Evolutionary conservation across 805 yeast genomes (phyloP).

Genomic region (Wickerhamomyces pijperi): DNA sequence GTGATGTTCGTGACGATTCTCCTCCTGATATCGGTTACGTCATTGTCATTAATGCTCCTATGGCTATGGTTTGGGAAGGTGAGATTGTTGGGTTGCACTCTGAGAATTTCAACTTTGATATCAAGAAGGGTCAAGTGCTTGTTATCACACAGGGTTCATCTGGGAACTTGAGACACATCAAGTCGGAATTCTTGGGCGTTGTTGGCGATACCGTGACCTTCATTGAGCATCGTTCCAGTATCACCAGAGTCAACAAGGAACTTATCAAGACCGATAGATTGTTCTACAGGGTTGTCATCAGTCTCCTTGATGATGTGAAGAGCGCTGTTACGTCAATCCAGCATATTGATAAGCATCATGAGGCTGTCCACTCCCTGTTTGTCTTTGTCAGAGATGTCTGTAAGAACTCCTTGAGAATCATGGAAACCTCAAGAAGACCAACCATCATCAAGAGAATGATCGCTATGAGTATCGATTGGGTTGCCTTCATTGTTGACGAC

Average conservation of each 20-base stretch:
- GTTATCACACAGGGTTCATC: slow-evolving; percentile 64
- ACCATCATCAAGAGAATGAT: slow-evolving; percentile 62
- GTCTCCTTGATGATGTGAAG: slow-evolving; percentile 51
- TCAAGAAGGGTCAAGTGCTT: slow-evolving; percentile 58
- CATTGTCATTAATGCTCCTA: slow-evolving; percentile 63
- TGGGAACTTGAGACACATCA: slow-evolving; percentile 40
- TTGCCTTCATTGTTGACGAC: slow-evolving; percentile 85
- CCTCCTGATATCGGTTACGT: slow-evolving; percentile 39
- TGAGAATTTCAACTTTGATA: slow-evolving; percentile 29
- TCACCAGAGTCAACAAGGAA: slow-evolving; percentile 64
- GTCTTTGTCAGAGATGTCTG: slow-evolving; percentile 76
- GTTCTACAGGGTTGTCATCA: slow-evolving; percentile 55
- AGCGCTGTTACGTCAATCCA: slow-evolving; percentile 40
- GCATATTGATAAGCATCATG: slow-evolving; percentile 56
- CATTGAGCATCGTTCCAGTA: slow-evolving; percentile 58
- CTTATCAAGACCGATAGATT: slow-evolving; percentile 52
- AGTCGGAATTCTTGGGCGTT: slow-evolving; percentile 43
- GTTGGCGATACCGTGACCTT: slow-evolving; percentile 45
- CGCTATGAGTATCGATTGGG: slow-evolving; percentile 78
- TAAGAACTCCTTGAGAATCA: slow-evolving; percentile 51
- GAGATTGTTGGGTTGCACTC: slow-evolving; percentile 43
- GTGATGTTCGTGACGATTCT: slow-evolving; percentile 17
- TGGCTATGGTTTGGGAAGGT: slow-evolving; percentile 90
- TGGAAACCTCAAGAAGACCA: slow-evolving; percentile 57
- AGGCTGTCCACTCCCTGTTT: slow-evolving; percentile 62